phyloP scores from a whole-genome alignment of 2,329 filamentous ascomycete species.

The Neoarthrinium moseri region DNA sequence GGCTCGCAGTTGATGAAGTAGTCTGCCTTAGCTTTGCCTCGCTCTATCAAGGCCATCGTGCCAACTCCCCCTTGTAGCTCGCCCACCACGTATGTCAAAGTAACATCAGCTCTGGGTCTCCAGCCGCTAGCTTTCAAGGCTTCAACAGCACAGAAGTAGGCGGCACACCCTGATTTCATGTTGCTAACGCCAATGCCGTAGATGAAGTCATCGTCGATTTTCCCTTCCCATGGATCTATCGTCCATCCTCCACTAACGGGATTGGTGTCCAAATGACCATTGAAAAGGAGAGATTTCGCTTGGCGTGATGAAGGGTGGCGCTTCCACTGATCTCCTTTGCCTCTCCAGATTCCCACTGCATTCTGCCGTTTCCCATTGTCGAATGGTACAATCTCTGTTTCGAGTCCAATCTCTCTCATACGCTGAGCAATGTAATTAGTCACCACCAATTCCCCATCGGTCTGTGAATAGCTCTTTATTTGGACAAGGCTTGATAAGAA shows the following conservation, averaged over 20 bases:
- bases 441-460: slow-evolving; percentile 23
- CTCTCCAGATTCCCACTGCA: slow-evolving; percentile 20
- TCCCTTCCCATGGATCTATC: slow-evolving; percentile 27
- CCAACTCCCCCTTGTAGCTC: slow-evolving; percentile 26
- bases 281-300: slow-evolving; percentile 21
- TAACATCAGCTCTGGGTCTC: slow-evolving; percentile 19
- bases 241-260: slow-evolving; percentile 28
- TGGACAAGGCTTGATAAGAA: slow-evolving; percentile 23
- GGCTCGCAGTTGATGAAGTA: slow-evolving; percentile 28
- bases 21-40: slow-evolving; percentile 18
- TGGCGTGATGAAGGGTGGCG: not conserved
- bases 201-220: slow-evolving; percentile 24
- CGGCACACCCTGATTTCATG: slow-evolving; percentile 28
- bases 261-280: slow-evolving; percentile 28
- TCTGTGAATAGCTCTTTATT: slow-evolving; percentile 26
- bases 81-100: slow-evolving; percentile 24
- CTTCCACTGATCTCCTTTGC: not conserved
- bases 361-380: slow-evolving; percentile 21
- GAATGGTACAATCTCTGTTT: slow-evolving; percentile 19
- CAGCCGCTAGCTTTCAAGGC: slow-evolving; percentile 18
- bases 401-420: slow-evolving; percentile 21
- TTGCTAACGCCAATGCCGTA: slow-evolving; percentile 28
- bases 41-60: slow-evolving; percentile 21
- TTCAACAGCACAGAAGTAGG: slow-evolving; percentile 25
- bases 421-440: slow-evolving; percentile 19